Evolutionary conservation across 768 basidiomycete genomes (phyloP).

Genomic region (Leccinum subtestaceum): DNA sequence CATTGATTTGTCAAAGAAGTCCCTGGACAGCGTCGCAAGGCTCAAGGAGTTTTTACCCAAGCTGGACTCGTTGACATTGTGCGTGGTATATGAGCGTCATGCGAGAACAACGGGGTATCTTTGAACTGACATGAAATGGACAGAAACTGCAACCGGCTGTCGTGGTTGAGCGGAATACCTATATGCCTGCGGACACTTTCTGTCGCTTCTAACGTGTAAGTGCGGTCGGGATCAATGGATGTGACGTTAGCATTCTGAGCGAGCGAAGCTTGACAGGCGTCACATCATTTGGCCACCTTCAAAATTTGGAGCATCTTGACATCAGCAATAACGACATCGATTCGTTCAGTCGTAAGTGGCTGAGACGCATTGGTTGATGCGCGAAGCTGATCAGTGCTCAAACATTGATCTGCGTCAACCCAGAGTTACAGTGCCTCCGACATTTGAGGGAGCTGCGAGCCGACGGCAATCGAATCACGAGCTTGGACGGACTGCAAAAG

Average conservation of each 20-base stretch:
- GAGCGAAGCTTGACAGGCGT: slow-evolving; percentile 69
- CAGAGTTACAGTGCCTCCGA: slow-evolving; percentile 81
- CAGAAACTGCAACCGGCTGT: slow-evolving; percentile 72
- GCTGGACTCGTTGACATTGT: slow-evolving; percentile 76
- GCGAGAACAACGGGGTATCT: background rate
- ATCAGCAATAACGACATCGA: slow-evolving; percentile 89
- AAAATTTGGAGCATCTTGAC: slow-evolving; percentile 85
- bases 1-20: slow-evolving; percentile 68
- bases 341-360: slow-evolving; percentile 74
- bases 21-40: slow-evolving; percentile 62
- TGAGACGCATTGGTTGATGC: background rate
- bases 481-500: slow-evolving; percentile 70
- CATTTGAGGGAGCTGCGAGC: slow-evolving; percentile 87
- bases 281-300: slow-evolving; percentile 85
- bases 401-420: slow-evolving; percentile 13
- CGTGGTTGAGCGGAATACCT: slow-evolving; percentile 81
- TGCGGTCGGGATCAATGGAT: slow-evolving; percentile 8
- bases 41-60: slow-evolving; percentile 88
- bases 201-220: slow-evolving; percentile 70
- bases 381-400: background rate
- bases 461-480: slow-evolving; percentile 79
- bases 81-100: slow-evolving; percentile 34
- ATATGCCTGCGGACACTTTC: slow-evolving; percentile 70
- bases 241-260: slow-evolving; percentile 15
- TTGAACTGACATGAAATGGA: slow-evolving; percentile 18